Conservation (phyloP, 176 grass and related monocot species). For the Oryza nivara region DNA sequence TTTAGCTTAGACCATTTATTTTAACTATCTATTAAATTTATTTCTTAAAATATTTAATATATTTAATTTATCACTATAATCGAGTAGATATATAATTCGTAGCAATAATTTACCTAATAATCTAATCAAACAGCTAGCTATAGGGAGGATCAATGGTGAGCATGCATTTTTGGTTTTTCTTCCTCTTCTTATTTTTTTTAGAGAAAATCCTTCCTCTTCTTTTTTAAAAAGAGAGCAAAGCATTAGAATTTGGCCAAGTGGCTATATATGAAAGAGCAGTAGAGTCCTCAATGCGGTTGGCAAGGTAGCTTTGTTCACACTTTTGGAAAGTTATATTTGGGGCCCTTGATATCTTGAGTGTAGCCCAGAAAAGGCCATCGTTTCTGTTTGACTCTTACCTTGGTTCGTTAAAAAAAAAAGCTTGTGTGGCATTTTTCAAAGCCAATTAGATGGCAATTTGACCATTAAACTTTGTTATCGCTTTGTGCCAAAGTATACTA, state of each 20-base stretch:
- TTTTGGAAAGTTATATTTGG: not conserved
- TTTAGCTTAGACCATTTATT: too few species aligned
- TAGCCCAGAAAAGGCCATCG: not conserved
- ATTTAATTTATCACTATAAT: too few species aligned
- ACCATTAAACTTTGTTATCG: not conserved
- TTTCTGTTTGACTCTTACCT: slow-evolving; percentile 10
- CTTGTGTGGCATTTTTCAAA: not conserved
- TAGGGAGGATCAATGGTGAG: not conserved
- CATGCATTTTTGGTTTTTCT: not conserved
- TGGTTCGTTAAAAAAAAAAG: not conserved
- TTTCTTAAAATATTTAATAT: too few species aligned
- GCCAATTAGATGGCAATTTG: not conserved
- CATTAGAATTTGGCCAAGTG: not conserved
- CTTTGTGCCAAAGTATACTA: not conserved
- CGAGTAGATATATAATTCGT: too few species aligned
- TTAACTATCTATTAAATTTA: too few species aligned
- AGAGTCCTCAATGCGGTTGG: not conserved
- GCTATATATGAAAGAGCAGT: not conserved
- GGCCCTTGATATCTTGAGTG: not conserved
- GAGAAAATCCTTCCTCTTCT: not conserved
- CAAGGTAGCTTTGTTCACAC: not conserved
- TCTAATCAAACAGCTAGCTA: too few species aligned
- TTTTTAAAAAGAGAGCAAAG: not conserved
- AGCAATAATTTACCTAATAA: too few species aligned
- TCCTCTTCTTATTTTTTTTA: not conserved